phyloP scores from a whole-genome alignment of 2,329 filamentous ascomycete species.

The Sporothrix euskadiensis region DNA sequence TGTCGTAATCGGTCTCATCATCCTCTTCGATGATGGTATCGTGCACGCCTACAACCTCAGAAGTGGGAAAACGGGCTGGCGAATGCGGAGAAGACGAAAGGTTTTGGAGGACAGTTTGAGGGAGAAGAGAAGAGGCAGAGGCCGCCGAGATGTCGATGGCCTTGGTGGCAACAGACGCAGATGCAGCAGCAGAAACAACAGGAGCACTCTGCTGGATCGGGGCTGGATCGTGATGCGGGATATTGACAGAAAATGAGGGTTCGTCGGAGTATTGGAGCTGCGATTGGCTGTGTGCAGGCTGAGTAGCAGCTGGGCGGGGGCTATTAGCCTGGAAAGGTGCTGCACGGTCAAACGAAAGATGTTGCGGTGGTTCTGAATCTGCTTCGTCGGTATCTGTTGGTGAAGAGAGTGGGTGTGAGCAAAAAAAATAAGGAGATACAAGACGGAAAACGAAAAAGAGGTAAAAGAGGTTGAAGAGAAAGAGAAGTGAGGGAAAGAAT shows the following conservation, averaged over 20 bases:
- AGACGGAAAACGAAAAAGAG: neutral
- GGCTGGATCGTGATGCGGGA: neutral
- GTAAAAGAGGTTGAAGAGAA: neutral
- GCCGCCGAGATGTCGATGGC: neutral
- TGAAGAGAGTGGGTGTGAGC: neutral
- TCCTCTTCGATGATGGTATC: conserved; percentile 58
- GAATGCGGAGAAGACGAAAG: conserved; percentile 40
- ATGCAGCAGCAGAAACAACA: neutral
- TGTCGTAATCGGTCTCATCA: conserved; percentile 62
- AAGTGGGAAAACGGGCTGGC: conserved; percentile 49
- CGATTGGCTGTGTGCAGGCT: conserved; percentile 24
- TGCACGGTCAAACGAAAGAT: neutral
- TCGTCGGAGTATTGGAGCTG: conserved; percentile 6
- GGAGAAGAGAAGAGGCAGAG: conserved; percentile 7
- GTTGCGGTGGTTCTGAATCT: conserved; percentile 29
- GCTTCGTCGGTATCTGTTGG: conserved; percentile 30
- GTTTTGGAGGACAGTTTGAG: conserved; percentile 18
- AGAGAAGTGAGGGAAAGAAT: neutral
- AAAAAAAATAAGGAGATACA: neutral
- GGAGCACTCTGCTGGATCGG: conserved; percentile 3
- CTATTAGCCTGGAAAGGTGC: conserved; percentile 7
- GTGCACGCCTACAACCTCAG: conserved; percentile 44
- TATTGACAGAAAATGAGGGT: neutral
- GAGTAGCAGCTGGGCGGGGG: conserved; percentile 13
- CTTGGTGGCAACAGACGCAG: neutral